Base-by-base conservation (phyloP, 495 filamentous ascomycete species). In the Penicillium atrosanguineum region DNA sequence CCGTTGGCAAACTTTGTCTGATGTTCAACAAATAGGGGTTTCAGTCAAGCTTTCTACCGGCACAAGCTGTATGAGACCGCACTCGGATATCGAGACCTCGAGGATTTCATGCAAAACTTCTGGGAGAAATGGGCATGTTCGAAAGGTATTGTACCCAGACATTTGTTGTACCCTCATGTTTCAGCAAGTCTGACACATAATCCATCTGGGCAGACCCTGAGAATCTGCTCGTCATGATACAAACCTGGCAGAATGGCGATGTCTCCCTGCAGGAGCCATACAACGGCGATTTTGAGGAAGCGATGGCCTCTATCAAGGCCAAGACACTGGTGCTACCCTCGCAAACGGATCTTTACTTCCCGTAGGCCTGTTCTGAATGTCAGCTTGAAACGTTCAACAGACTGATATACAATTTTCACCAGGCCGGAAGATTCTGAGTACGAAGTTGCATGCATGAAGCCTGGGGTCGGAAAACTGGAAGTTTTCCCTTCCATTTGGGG, bases 161-260 rank as follows among this genome's bases (percentile, higher is more conserved):
- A 4, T 2, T 34, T 34, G 3, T 34, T 14, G 14, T 2, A 1
- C 12, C 14, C 11, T 37, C 0, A n/a, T 11, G 9, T 19, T 19
- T 45, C 16, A 36, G 3, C 16, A 7, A 44, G 15, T n/a, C 46
- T 67, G 56, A 63, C 57, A 47, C 54, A 12, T 15, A 14, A 34
- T 3, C 52, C 2, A 2, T 37, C 8, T 20, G 29, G 18, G 0
- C 48, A 86, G 84, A 88, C 44, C 84, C 85, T 0, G 85, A 85
- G 55, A 86, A 87, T 52, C 69, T 89, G 52, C 68, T 88, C 1
- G 78, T 76, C 1, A 86, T 89, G 85, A 63, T 84, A 6, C 78
- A 84, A 48, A 89, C 86, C n/a, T 90, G 87, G 87, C 86, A 90
- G 66, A 75, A 79, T 49, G 87, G 78, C 25, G 83, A 90, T 58